Conservation (phyloP, 1,284 basidiomycete genomes). For the Ceratobasidium sp. region DNA sequence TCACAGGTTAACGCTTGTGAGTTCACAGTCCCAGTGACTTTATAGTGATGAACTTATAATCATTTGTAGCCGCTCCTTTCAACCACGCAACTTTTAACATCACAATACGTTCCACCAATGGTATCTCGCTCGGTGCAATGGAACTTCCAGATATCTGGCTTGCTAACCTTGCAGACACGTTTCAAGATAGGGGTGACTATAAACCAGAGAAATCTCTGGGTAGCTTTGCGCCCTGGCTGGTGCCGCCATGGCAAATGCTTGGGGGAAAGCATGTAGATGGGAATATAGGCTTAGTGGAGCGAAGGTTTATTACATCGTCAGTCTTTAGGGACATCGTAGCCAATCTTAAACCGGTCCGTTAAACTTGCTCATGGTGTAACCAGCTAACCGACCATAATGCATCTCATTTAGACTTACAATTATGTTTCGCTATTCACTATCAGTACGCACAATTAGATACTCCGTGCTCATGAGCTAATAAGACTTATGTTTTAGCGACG, state of each 20-base stretch:
- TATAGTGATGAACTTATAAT: not conserved
- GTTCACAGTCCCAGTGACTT: not conserved
- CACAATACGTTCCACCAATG: conserved; percentile 8
- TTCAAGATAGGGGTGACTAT: too few species aligned
- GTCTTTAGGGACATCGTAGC: conserved; percentile 24
- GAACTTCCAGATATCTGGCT: conserved; percentile 25
- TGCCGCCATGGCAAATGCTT: conserved; percentile 6
- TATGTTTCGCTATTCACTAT: not conserved
- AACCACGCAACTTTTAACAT: not conserved
- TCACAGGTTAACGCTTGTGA: not conserved
- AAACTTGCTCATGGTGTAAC: too few species aligned
- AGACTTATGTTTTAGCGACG: not conserved
- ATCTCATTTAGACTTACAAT: not conserved
- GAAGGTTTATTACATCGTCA: conserved; percentile 19
- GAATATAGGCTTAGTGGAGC: not conserved
- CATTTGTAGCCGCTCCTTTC: not conserved
- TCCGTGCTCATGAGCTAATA: not conserved
- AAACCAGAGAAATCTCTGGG: not conserved
- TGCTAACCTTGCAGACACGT: not conserved
- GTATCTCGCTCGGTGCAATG: conserved; percentile 1
- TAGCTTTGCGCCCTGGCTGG: conserved; percentile 6
- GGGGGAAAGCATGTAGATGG: conserved; percentile 3
- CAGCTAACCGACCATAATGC: not conserved
- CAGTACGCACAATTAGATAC: not conserved
- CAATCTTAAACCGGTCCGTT: conserved; percentile 16